Base-by-base conservation (phyloP, 805 yeast species). In the Lipomyces starkeyi region DNA sequence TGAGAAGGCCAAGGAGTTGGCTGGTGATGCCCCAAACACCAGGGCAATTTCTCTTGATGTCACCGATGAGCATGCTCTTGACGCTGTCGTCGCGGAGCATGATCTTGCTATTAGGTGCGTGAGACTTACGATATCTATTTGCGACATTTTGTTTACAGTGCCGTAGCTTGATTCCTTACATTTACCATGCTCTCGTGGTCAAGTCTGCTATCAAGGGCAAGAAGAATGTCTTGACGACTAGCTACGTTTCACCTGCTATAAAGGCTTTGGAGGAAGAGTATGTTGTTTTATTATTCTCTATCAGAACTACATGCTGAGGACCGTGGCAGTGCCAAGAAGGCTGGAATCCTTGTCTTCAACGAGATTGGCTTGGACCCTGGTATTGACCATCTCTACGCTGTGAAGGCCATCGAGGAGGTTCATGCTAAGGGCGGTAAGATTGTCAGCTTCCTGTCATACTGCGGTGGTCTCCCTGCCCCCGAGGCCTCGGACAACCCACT, bases 301-400 rank as follows among this genome's bases (percentile, higher is more conserved):
- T 7, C 25, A 14, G 14, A 7, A n/a, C 22, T 40, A 27, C 35
- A 32, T 29, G 22, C 49, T 43, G 11, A 43, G 13, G 49, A n/a
- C 11, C 56, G 4, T 61, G 20, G 9, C 49, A 66, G 69, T 27
- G 70, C 93, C 82, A 88, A 90, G 80, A 89, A 90, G 76, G 98
- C 99, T 49, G 99, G 99, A 68, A 93, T 95, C 76, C 88, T 94
- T 63, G 98, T 95, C 57, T 92, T 95, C 97, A 95, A 95, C 83
- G 99, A 95, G 84, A 95, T 95, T 74, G 99, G 99, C 76, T 86
- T 95, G 80, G 99, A 95, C 80, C 99, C 99, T 72, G 99, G 99
- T 86, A 86, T 95, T 75, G 99, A 95, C 82, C 99, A 95, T 83
- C 87, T 95, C 81, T 95, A 95, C 80, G 99, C 99, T 61, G 97